A percentile compares a stretch with the other conserved stretches of the same genome.
Evolutionary conservation across 2,329 filamentous ascomycete species (phyloP).

Genomic region (Diaporthe capsici): DNA sequence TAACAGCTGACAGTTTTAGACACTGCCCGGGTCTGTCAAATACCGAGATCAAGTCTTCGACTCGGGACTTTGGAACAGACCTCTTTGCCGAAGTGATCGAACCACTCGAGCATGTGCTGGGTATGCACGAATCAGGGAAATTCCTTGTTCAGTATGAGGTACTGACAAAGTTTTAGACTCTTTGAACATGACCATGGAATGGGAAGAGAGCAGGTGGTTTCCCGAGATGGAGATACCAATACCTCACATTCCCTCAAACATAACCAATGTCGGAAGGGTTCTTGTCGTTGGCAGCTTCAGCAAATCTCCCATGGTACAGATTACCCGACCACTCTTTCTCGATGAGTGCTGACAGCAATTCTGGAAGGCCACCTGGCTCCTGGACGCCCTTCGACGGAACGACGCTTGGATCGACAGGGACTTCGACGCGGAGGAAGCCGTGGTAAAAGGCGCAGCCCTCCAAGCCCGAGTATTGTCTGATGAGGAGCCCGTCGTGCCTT

Average conservation of each 20-base stretch:
- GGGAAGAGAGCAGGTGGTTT: neutral
- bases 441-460: neutral
- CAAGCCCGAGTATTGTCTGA: neutral
- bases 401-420: neutral
- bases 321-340: too few relatives aligned
- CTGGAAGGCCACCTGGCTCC: neutral
- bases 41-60: neutral
- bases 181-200: neutral
- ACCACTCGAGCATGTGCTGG: neutral
- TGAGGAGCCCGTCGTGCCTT: neutral
- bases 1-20: neutral
- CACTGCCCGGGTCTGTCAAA: neutral
- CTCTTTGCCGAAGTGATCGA: neutral
- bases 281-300: neutral
- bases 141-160: neutral
- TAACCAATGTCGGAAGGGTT: neutral
- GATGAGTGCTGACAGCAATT: neutral
- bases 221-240: neutral
- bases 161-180: neutral
- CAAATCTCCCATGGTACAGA: neutral
- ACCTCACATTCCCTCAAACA: neutral
- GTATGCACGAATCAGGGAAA: neutral
- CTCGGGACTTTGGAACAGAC: too few relatives aligned
- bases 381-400: neutral
- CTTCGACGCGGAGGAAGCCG: slow-evolving; percentile 8